phyloP scores from a whole-genome alignment of 1,284 basidiomycete species.

The Dichomitus squalens region DNA sequence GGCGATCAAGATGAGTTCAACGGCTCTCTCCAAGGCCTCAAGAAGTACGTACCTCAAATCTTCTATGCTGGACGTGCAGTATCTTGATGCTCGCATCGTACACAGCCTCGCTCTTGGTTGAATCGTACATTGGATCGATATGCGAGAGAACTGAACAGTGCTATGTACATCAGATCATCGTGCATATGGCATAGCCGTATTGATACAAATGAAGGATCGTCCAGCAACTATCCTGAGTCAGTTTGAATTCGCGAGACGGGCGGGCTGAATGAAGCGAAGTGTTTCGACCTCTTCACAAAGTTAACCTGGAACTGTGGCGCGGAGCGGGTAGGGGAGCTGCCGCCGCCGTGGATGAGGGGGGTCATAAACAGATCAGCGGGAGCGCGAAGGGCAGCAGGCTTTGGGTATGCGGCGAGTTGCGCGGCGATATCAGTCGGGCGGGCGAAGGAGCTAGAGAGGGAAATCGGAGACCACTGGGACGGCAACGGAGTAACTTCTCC shows the following conservation, averaged over 20 bases:
- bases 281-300: slow-evolving; percentile 9
- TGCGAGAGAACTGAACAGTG: background rate
- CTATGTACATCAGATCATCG: slow-evolving; percentile 3
- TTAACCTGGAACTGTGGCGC: slow-evolving; percentile 11
- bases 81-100: background rate
- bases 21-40: slow-evolving; percentile 41
- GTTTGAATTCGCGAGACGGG: slow-evolving; percentile 76
- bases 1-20: slow-evolving; percentile 62
- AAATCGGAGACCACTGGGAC: slow-evolving; percentile 7
- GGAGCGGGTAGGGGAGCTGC: slow-evolving; percentile 18
- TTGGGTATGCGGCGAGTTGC: slow-evolving; percentile 54
- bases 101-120: slow-evolving; percentile 10
- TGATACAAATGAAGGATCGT: slow-evolving; percentile 36
- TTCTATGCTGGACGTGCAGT: background rate
- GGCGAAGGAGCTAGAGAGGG: slow-evolving; percentile 24
- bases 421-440: slow-evolving; percentile 51
- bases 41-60: slow-evolving; percentile 28
- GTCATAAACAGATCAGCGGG: slow-evolving; percentile 36
- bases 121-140: background rate
- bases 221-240: slow-evolving; percentile 97
- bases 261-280: slow-evolving; percentile 42
- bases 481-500: background rate
- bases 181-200: background rate
- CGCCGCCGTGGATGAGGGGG: slow-evolving; percentile 23
- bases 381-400: slow-evolving; percentile 52